A percentile compares a stretch with the other conserved stretches of the same genome.
phyloP scores from a whole-genome alignment of 2,329 filamentous ascomycete genomes.

The Alternaria hordeiaustralica region DNA sequence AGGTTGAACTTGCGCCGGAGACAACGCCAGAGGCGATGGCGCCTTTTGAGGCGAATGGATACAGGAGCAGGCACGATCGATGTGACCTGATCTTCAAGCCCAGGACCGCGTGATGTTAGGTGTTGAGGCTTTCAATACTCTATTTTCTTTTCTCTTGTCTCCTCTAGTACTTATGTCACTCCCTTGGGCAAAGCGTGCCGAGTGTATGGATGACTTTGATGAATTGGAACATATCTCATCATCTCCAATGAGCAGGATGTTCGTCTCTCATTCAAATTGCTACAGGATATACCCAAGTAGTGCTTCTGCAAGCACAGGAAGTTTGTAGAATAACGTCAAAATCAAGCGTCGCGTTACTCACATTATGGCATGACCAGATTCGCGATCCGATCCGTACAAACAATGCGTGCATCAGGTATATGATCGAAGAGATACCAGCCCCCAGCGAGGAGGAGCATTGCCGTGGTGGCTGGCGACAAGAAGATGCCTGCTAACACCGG shows the following conservation, averaged over 20 bases:
- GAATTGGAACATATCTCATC: background rate
- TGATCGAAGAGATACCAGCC: background rate
- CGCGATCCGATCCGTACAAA: background rate
- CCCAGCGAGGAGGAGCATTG: background rate
- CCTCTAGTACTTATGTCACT: background rate
- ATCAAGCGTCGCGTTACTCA: background rate
- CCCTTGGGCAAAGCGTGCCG: background rate
- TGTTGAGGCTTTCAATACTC: background rate
- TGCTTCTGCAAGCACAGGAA: background rate
- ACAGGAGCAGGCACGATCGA: constrained; percentile 23
- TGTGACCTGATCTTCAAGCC: constrained; percentile 26
- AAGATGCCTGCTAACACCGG: background rate
- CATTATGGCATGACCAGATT: background rate
- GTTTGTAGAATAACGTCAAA: background rate
- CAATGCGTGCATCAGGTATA: background rate
- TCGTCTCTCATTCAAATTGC: background rate
- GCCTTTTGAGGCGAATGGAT: constrained; percentile 30
- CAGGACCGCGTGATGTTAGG: background rate
- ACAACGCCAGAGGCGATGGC: constrained; percentile 27
- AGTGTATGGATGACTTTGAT: background rate
- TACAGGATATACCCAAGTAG: background rate
- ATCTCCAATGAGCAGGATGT: background rate
- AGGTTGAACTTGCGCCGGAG: constrained; percentile 20
- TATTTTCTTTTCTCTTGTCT: background rate
- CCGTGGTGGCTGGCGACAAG: background rate